Base-by-base conservation (phyloP, 2,329 filamentous ascomycete species). In the Dothiorella sarmentorum region DNA sequence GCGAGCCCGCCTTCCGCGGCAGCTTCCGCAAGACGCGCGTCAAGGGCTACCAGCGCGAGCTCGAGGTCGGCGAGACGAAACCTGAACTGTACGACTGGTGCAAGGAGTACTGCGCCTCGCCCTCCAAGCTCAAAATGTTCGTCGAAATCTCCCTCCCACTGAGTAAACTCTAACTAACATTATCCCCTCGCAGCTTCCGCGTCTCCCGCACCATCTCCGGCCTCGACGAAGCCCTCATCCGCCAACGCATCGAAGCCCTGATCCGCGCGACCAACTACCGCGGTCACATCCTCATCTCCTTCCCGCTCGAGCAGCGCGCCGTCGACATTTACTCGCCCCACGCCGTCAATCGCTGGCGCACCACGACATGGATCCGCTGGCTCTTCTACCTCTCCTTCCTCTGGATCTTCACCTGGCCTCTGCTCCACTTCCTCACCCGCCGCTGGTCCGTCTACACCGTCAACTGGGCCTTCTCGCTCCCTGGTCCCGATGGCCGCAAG, bases 341-440 rank as follows among this genome's bases (percentile, higher is more conserved):
- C 63, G 77, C 74, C 52, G 75, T 84, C 61, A 91, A 90, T 67
- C 72, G 77, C 27, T 88, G 86, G 82, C 83, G 89, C 0, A 75
- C 85, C 44, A 85, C 79, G 1, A 69, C 68, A 6, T 90, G 85
- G 85, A 76, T 90, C 43, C 75, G 80, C 40, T 82, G 83, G 77
- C 43, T 89, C 9, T 89, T 86, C 73, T 85, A 83, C 67, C 69
- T 89, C 5, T 85, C 85, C 0, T 83, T 90, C 61, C 71, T 88
- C 11, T 88, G 88, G 80, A 66, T 91, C 59, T 77, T 91, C 64
- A 76, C 82, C 3, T 91, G 88, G 88, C 88, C 88, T 0, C 81
- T 82, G 59, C 77, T 91, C 11, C 86, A 83, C 72, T 80, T 90
- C 68, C 73, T 80, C 17, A 91, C 88, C 1, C 84, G 82, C 67